A percentile compares a stretch with the other conserved stretches of the same genome.
phyloP scores from a whole-genome alignment of 805 yeast species.

The Candida railenensis region DNA sequence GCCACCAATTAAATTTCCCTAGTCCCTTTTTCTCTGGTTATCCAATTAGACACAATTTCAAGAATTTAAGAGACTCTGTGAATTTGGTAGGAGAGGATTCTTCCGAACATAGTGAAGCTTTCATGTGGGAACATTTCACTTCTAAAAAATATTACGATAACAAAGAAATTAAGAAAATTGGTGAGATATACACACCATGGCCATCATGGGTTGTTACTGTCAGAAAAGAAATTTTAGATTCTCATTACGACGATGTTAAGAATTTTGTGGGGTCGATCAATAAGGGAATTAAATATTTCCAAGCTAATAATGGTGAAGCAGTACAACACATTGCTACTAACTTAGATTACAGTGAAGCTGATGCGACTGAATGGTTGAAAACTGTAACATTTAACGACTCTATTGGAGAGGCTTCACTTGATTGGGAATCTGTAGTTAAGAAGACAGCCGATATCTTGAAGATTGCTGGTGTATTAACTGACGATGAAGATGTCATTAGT shows the following conservation, averaged over 20 bases:
- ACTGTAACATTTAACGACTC: conserved; percentile 64
- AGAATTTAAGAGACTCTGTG: conserved; percentile 77
- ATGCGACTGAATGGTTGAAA: conserved; percentile 78
- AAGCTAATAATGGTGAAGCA: conserved; percentile 60
- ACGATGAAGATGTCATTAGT: conserved; percentile 22
- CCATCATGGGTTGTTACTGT: conserved; percentile 87
- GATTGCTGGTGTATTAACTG: conserved; percentile 60
- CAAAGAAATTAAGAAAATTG: conserved; percentile 77
- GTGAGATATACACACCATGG: conserved; percentile 94
- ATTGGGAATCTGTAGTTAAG: conserved; percentile 49
- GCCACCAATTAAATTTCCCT: conserved; percentile 54
- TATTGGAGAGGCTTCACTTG: conserved; percentile 36
- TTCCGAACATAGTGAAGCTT: conserved; percentile 64
- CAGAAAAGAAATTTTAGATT: conserved; percentile 34
- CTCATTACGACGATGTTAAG: conserved; percentile 19
- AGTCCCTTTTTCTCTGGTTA: conserved; percentile 50
- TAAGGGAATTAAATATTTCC: conserved; percentile 68
- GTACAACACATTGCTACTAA: conserved; percentile 60
- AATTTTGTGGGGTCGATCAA: conserved; percentile 55
- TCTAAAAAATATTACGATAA: conserved; percentile 80
- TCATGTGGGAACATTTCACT: conserved; percentile 96
- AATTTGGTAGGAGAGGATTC: conserved; percentile 46
- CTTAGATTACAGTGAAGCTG: conserved; percentile 74
- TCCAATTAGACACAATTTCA: conserved; percentile 64
- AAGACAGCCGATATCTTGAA: conserved; percentile 58